Conservation (phyloP, 2,329 filamentous ascomycete species). For the Xylariaceae sp. region DNA sequence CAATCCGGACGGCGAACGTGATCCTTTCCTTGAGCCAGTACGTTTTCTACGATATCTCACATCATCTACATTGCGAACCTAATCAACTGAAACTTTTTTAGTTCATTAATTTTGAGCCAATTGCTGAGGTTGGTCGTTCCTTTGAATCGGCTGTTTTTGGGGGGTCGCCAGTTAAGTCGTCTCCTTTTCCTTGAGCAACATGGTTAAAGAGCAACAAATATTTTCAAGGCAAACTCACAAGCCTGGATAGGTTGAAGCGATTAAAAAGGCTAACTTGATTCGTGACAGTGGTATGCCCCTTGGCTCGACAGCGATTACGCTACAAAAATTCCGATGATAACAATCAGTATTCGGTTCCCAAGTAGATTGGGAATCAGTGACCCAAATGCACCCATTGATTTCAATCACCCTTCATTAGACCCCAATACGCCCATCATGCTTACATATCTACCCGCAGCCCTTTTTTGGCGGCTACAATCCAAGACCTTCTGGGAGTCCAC, state of each 20-base stretch:
- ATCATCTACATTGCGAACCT: neutral
- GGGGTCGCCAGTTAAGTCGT: constrained; percentile 6
- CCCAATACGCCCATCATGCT: neutral
- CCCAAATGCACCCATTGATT: too few relatives aligned
- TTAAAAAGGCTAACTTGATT: too few relatives aligned
- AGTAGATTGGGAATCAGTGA: too few relatives aligned
- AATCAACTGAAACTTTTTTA: neutral
- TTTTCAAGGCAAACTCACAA: too few relatives aligned
- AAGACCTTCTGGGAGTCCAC: constrained; percentile 8
- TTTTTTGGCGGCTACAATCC: constrained; percentile 8
- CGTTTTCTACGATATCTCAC: neutral
- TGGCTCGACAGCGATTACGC: too few relatives aligned
- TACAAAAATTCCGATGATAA: too few relatives aligned
- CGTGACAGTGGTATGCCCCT: too few relatives aligned
- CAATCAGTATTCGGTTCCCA: too few relatives aligned
- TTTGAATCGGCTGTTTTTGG: constrained; percentile 3
- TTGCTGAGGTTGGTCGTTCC: constrained; percentile 7
- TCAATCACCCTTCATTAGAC: neutral
- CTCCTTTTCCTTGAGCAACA: too few relatives aligned
- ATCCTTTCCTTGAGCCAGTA: constrained; percentile 11
- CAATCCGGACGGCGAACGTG: too few relatives aligned
- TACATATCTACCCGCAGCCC: neutral
- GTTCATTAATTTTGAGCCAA: constrained; percentile 5
- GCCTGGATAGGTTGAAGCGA: too few relatives aligned
- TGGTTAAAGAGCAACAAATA: too few relatives aligned